phyloP scores from a whole-genome alignment of 177 flowering plant genomes.

The Vitis hybrid region DNA sequence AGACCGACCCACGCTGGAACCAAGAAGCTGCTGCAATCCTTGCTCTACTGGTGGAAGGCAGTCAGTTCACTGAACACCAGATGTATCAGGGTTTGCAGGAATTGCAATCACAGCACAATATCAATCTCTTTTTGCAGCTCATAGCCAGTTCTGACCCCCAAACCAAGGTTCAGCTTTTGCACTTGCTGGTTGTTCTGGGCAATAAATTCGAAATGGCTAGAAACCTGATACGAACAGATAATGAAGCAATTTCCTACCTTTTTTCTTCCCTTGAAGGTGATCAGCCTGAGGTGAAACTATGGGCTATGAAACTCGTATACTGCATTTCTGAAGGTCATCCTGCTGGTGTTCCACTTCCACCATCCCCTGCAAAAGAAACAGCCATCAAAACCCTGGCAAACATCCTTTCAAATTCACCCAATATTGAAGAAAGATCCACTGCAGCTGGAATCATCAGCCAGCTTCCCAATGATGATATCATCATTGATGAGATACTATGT shows the following conservation, averaged over 20 bases:
- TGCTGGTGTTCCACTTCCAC: slow-evolving; percentile 36
- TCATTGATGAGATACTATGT: slow-evolving; percentile 31
- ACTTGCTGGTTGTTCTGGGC: slow-evolving; percentile 29
- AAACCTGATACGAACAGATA: slow-evolving; percentile 20
- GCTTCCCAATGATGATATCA: slow-evolving; percentile 34
- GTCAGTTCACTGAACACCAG: slow-evolving; percentile 23
- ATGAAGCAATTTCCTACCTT: slow-evolving; percentile 18
- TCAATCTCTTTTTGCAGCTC: slow-evolving; percentile 23
- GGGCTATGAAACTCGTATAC: slow-evolving; percentile 31
- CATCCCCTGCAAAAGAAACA: slow-evolving; percentile 28
- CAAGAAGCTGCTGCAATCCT: slow-evolving; percentile 33
- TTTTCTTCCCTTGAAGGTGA: slow-evolving; percentile 22
- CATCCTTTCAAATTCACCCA: slow-evolving; percentile 28
- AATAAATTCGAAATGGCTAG: slow-evolving; percentile 29
- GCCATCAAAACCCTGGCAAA: slow-evolving; percentile 32
- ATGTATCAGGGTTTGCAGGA: slow-evolving; percentile 24
- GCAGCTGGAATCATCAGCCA: slow-evolving; percentile 42
- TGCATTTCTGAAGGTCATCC: slow-evolving; percentile 29
- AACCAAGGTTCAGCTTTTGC: slow-evolving; percentile 24
- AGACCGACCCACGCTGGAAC: slow-evolving; percentile 23
- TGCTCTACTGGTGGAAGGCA: slow-evolving; percentile 23
- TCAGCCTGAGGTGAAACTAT: slow-evolving; percentile 15
- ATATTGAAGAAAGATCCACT: slow-evolving; percentile 29
- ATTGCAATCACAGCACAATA: slow-evolving; percentile 33
- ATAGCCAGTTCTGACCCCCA: slow-evolving; percentile 19